Evolutionary conservation across 2,329 filamentous ascomycete species (phyloP), one percentile per base, ranked within the genome.

Genomic region (Sporothrix luriei): DNA sequence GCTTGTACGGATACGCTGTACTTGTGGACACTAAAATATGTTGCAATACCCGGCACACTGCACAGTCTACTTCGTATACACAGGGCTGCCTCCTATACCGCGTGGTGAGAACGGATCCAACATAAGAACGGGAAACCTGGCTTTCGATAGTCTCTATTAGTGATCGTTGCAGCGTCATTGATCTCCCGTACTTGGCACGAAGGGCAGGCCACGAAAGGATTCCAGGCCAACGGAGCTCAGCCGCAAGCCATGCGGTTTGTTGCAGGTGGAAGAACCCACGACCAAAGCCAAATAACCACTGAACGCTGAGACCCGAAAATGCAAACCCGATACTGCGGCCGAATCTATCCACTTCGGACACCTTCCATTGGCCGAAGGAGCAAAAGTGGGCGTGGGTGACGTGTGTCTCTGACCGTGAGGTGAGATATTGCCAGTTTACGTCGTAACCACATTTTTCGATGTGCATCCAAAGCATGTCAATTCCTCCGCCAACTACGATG

Each of bases 341-440:
- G 38, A 61, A 61, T 19, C 38, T 5, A 19, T 38, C 57, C 57
- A 7, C 57, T 21, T 46, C 21, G 38, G 57, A 38, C 38, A 62
- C 21, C 38, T 26, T 19, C 40, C 38, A 62, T 14, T 46, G 38
- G 26, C 16, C 11, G 40, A 61, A 61, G 33, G 55, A 61, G 38
- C n/a, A 40, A 59, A n/a, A 38, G 13, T 62, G 57, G 38, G 57
- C 55, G n/a, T 40, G 33, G 52, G 33, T 62, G 57, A 62, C 29
- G 38, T 46, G 57, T 62, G 38, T 46, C 33, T 61, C 57, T 46
- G 11, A 46, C 33, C 21, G 4, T 43, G 40, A 43, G 40, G 21
- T 62, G 38, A 61, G 55, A 61, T 61, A 61, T 43, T 61, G 24
- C 33, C 33, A 33, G 33, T 7, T 33, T 9, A n/a, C n/a, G n/a